Percentiles rank a stretch among this genome's conserved stretches.
phyloP scores from a whole-genome alignment of 2,329 filamentous ascomycete species.

The Cladosporium sp. region DNA sequence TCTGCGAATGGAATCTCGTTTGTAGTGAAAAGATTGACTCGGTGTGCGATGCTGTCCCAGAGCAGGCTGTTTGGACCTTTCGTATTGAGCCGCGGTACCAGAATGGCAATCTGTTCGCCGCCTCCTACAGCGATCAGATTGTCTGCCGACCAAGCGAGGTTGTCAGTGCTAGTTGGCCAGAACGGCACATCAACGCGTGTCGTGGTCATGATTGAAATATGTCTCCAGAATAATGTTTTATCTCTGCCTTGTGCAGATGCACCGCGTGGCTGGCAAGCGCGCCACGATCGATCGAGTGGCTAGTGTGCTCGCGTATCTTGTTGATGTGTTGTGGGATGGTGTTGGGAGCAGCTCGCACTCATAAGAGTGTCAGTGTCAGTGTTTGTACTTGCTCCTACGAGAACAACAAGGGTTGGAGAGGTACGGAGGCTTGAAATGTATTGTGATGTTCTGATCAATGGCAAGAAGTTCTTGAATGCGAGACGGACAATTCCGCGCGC shows the following conservation, averaged over 20 bases:
- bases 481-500: not conserved
- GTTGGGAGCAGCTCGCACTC: not conserved
- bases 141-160: conserved; percentile 60
- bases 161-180: conserved; percentile 54
- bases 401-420: not conserved
- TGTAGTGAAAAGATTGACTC: conserved; percentile 53
- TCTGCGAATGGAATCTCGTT: conserved; percentile 49
- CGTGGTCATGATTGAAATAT: conserved; percentile 8
- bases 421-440: not conserved
- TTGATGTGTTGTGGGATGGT: not conserved
- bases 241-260: not conserved
- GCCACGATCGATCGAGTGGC: not conserved
- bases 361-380: not conserved
- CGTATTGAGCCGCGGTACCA: conserved; percentile 38
- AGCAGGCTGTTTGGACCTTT: conserved; percentile 31
- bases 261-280: not conserved
- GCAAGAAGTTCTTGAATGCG: not conserved
- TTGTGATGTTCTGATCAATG: not conserved
- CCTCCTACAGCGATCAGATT: conserved; percentile 59
- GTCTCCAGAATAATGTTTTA: not conserved
- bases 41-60: conserved; percentile 44
- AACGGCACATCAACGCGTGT: conserved; percentile 34
- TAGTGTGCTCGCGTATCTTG: not conserved
- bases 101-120: conserved; percentile 56
- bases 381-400: not conserved